Conservation (phyloP, 2,329 filamentous ascomycete species). For the Fusarium sp. region DNA sequence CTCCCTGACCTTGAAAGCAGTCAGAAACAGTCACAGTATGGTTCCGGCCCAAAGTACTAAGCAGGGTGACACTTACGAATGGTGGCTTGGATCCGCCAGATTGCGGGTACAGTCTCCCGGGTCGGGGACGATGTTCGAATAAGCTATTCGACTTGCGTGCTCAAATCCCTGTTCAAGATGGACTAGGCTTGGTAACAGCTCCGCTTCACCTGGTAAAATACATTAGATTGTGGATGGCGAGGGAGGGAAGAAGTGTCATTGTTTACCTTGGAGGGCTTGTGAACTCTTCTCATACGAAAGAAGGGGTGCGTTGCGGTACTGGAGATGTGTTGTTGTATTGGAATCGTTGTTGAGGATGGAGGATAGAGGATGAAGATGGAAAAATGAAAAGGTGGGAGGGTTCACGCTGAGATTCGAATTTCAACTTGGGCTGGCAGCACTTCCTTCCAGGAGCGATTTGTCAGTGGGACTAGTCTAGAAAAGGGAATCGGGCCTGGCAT, state of each 20-base stretch:
- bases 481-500: background rate
- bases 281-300: too few relatives aligned
- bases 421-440: too few relatives aligned
- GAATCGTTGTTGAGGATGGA: background rate
- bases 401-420: background rate
- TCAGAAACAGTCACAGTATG: background rate
- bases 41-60: background rate
- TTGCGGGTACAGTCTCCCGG: background rate
- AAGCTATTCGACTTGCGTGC: slow-evolving; percentile 8
- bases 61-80: background rate
- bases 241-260: too few relatives aligned
- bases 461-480: background rate
- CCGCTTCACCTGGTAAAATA: background rate
- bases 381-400: background rate
- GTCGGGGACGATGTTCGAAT: background rate
- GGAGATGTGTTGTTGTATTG: background rate
- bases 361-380: background rate
- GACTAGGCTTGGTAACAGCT: background rate
- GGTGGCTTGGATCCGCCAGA: background rate
- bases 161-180: background rate
- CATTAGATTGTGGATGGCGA: background rate
- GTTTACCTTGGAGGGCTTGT: too few relatives aligned
- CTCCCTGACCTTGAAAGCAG: background rate
- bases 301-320: too few relatives aligned
- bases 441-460: too few relatives aligned